A percentile compares a stretch with the other conserved stretches of the same genome.
Conservation (phyloP, 2,329 filamentous ascomycete species). For the Claviceps sp. region DNA sequence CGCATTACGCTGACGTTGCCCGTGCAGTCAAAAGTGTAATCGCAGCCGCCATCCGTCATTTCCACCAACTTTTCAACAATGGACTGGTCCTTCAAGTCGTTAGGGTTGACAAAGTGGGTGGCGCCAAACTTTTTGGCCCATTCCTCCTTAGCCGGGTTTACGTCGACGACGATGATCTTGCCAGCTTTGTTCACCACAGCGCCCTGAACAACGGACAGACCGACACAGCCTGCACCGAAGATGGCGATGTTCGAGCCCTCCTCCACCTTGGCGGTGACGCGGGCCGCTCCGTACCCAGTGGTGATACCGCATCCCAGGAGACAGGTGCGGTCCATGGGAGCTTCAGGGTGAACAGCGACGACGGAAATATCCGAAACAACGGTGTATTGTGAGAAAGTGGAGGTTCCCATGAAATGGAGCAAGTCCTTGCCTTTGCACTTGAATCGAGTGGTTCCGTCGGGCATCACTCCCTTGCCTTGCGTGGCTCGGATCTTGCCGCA, state of each 20-base stretch:
- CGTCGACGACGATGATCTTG: constrained; percentile 59
- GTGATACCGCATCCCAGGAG: constrained; percentile 96
- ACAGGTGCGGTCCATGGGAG: constrained; percentile 91
- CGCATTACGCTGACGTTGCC: constrained; percentile 95
- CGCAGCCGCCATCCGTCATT: constrained; percentile 94
- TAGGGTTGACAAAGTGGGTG: constrained; percentile 93
- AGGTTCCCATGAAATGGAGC: constrained; percentile 98
- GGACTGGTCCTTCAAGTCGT: constrained; percentile 60
- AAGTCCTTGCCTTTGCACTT: constrained; percentile 88
- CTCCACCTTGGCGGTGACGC: constrained; percentile 85
- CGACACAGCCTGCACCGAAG: constrained; percentile 93
- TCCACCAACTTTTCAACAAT: constrained; percentile 89
- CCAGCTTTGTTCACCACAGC: constrained; percentile 70
- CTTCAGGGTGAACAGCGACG: constrained; percentile 79
- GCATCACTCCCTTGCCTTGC: constrained; percentile 93
- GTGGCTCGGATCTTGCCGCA: constrained; percentile 98
- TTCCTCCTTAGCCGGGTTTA: constrained; percentile 82
- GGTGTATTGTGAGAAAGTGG: constrained; percentile 97
- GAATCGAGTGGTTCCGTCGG: constrained; percentile 91
- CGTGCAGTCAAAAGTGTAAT: constrained; percentile 99
- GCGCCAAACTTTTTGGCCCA: constrained; percentile 93
- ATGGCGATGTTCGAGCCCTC: constrained; percentile 79
- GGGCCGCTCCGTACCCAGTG: constrained; percentile 90
- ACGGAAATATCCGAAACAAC: constrained; percentile 98
- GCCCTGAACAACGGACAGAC: constrained; percentile 88